Evolutionary conservation across 2,329 filamentous ascomycete genomes (phyloP).

Genomic region (Clonostachys rhizophaga): DNA sequence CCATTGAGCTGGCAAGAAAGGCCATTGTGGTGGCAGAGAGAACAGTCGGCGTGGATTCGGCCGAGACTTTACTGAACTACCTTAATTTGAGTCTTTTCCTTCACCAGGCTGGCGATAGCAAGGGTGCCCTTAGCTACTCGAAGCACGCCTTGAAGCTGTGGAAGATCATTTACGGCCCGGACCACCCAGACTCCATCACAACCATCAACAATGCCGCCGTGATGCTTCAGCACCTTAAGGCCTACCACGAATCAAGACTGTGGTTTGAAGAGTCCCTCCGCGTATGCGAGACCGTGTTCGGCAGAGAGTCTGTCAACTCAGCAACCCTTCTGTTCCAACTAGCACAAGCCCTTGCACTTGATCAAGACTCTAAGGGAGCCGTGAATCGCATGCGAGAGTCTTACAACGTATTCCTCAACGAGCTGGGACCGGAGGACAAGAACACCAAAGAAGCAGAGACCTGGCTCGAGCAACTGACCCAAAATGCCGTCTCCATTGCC

Average conservation of each 20-base stretch:
- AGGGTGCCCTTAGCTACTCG: conserved; percentile 79
- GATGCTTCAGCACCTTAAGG: conserved; percentile 94
- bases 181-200: conserved; percentile 96
- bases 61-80: conserved; percentile 92
- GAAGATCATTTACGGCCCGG: conserved; percentile 93
- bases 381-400: conserved; percentile 94
- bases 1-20: conserved; percentile 92
- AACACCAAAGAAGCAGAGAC: conserved; percentile 98
- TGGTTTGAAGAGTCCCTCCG: conserved; percentile 95
- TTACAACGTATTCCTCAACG: conserved; percentile 87
- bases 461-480: conserved; percentile 94
- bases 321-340: conserved; percentile 96
- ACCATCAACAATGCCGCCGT: conserved; percentile 98
- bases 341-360: conserved; percentile 90
- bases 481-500: conserved; percentile 90
- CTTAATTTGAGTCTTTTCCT: conserved; percentile 93
- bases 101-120: conserved; percentile 87
- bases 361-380: conserved; percentile 88
- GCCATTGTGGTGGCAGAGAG: conserved; percentile 94
- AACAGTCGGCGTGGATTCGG: conserved; percentile 87
- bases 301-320: conserved; percentile 84
- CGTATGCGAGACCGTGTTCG: conserved; percentile 86
- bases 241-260: conserved; percentile 87
- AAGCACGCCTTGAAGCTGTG: conserved; percentile 91
- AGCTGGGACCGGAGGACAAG: conserved; percentile 85